These are phyloP conservation scores for Aphanomyces invadans DNA, from an alignment of 352 stramenopile species.

Conservation along the genomic window DNA sequence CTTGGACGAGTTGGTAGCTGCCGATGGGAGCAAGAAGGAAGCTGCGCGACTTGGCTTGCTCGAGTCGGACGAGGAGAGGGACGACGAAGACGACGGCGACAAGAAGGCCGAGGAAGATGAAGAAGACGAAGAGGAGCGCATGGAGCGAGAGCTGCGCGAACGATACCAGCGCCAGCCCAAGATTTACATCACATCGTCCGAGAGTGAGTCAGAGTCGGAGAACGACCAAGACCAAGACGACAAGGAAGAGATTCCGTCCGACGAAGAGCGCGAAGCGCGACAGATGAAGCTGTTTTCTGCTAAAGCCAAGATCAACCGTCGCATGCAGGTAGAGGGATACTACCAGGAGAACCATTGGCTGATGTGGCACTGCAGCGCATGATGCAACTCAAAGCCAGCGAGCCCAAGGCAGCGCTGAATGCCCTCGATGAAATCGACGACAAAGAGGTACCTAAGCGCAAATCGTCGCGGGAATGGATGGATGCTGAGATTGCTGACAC, in stretches of 20 bases:
- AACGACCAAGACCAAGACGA: conserved; percentile 32
- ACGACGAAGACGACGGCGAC: conserved; percentile 35
- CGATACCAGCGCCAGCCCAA: conserved; percentile 68
- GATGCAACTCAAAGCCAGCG: conserved; percentile 47
- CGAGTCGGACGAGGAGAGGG: conserved; percentile 72
- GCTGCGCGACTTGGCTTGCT: conserved; percentile 67
- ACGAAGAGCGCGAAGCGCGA: conserved; percentile 71
- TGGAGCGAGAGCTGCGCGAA: conserved; percentile 70
- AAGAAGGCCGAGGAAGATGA: conserved; percentile 34
- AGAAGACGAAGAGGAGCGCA: conserved; percentile 72
- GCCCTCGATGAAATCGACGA: conserved; percentile 69
- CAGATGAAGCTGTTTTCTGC: conserved; percentile 85
- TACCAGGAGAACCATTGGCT: too few species aligned
- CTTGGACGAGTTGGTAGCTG: conserved; percentile 69
- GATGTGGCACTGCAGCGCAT: too few species aligned
- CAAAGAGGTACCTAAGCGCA: conserved; percentile 45
- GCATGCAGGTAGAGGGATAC: conserved; percentile 41
- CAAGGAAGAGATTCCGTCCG: conserved; percentile 54
- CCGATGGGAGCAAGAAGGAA: conserved; percentile 67
- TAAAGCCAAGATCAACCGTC: conserved; percentile 68
- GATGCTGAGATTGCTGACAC: not conserved
- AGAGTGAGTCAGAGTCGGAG: conserved; percentile 42
- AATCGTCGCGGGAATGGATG: not conserved
- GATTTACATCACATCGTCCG: conserved; percentile 83
- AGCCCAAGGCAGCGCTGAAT: conserved; percentile 23